phyloP scores from a whole-genome alignment of 768 basidiomycete genomes.

The Auricularia sp. region DNA sequence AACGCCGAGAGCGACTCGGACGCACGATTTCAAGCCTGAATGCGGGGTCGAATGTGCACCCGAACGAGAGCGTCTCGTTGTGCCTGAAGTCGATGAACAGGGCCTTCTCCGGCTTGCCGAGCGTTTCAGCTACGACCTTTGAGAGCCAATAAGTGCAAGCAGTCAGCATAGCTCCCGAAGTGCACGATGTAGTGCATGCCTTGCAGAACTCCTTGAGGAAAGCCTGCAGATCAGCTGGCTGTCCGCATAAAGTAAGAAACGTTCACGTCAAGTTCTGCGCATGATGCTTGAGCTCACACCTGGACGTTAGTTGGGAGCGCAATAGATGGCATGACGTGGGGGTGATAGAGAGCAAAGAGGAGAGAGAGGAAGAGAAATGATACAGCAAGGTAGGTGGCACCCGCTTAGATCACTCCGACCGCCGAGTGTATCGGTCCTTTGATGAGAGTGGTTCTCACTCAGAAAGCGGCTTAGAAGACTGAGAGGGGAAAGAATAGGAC shows the following conservation, averaged over 20 bases:
- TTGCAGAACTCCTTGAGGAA: slow-evolving; percentile 47
- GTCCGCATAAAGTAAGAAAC: background rate
- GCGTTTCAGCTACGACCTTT: slow-evolving; percentile 42
- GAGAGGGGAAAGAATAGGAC: no score
- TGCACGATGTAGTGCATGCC: slow-evolving; percentile 22
- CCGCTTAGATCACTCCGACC: no score
- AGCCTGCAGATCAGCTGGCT: slow-evolving; percentile 22
- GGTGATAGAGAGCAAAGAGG: no score
- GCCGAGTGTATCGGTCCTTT: no score
- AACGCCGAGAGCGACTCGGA: slow-evolving; percentile 6
- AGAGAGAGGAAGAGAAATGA: no score
- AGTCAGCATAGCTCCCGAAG: background rate
- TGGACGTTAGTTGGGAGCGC: slow-evolving; percentile 31
- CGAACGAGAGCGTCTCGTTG: slow-evolving; percentile 52
- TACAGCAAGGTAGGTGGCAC: no score
- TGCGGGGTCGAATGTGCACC: slow-evolving; percentile 56
- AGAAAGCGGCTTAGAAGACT: no score
- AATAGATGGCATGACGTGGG: slow-evolving; percentile 27
- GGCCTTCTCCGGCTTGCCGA: slow-evolving; percentile 45
- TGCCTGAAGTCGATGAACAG: slow-evolving; percentile 47
- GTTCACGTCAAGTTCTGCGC: background rate
- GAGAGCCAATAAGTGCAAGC: no score
- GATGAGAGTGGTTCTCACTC: no score
- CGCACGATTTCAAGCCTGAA: slow-evolving; percentile 50
- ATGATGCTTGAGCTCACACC: slow-evolving; percentile 11